A percentile compares a stretch with the other conserved stretches of the same genome.
Conservation (phyloP, 129 eudicot genomes). For the Flaveria ramosissima region DNA sequence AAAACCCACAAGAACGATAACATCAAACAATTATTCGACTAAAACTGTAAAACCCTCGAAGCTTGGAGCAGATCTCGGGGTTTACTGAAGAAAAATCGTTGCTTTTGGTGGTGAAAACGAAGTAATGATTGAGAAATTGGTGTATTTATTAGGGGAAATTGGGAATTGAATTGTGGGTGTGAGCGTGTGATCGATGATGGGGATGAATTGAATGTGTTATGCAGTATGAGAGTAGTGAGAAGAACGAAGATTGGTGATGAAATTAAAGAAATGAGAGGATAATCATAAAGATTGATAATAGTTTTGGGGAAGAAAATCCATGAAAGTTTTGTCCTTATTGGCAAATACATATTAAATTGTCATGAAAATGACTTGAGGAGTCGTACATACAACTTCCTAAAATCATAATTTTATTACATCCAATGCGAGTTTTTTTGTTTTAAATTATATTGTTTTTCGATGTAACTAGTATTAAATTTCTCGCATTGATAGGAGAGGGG, state of each 20-base stretch:
- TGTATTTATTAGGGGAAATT: conserved; percentile 36
- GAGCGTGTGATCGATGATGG: conserved; percentile 14
- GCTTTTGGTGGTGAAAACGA: neutral
- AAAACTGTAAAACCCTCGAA: conserved; percentile 21
- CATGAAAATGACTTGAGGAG: conserved; percentile 31
- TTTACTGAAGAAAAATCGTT: neutral
- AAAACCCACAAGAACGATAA: conserved; percentile 11
- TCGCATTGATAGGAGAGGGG: too few relatives aligned
- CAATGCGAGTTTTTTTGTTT: too few relatives aligned
- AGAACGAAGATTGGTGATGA: conserved; percentile 24
- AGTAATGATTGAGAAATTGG: conserved; percentile 38
- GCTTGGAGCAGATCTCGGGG: conserved; percentile 36
- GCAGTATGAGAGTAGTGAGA: neutral
- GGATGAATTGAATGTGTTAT: conserved; percentile 27
- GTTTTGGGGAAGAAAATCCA: conserved; percentile 20
- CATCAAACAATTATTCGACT: conserved; percentile 15
- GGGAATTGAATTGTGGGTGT: conserved; percentile 2
- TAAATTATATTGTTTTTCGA: too few relatives aligned
- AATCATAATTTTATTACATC: neutral
- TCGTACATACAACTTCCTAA: conserved; percentile 8
- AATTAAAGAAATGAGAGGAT: conserved; percentile 35
- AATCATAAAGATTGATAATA: conserved; percentile 30
- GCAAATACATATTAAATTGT: conserved; percentile 25
- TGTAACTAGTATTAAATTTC: too few relatives aligned
- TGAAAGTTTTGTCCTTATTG: conserved; percentile 23